A percentile compares a stretch with the other conserved stretches of the same genome.
Evolutionary conservation across 345 rosid genomes (phyloP).

Genomic region (Citrus inodora): DNA sequence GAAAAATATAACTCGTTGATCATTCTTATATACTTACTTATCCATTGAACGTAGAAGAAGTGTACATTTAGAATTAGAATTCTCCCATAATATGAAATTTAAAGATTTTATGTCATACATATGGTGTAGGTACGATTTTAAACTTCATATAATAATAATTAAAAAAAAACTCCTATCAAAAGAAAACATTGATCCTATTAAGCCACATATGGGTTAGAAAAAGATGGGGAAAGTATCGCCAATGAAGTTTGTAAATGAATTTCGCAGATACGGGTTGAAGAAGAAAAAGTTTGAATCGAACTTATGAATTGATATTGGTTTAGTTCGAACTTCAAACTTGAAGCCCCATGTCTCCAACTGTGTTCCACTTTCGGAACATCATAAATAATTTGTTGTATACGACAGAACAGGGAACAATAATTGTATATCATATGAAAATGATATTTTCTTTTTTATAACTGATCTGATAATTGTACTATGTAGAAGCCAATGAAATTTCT

Average conservation of each 20-base stretch:
- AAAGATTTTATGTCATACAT: too few relatives aligned
- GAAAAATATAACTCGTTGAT: too few relatives aligned
- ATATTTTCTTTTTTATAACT: neutral
- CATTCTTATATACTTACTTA: too few relatives aligned
- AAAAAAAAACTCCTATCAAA: too few relatives aligned
- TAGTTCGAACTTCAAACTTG: neutral
- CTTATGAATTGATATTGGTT: neutral
- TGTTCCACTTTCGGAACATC: neutral
- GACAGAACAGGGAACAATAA: neutral
- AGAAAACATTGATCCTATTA: too few relatives aligned
- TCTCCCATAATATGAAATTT: too few relatives aligned
- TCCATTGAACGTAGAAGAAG: too few relatives aligned
- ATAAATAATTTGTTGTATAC: neutral
- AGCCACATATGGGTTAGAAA: neutral
- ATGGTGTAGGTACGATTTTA: too few relatives aligned
- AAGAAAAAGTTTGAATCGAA: neutral
- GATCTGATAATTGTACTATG: neutral
- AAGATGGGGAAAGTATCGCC: neutral
- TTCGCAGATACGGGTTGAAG: neutral
- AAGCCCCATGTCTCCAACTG: neutral
- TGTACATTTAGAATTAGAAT: too few relatives aligned
- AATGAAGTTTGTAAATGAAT: slow-evolving; percentile 4
- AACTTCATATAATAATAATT: too few relatives aligned
- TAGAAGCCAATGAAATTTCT: neutral
- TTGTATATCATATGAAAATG: neutral